These are phyloP conservation scores for Alternaria conjuncta DNA, from an alignment of 2,329 filamentous ascomycete genomes.

Conservation along the genomic window DNA sequence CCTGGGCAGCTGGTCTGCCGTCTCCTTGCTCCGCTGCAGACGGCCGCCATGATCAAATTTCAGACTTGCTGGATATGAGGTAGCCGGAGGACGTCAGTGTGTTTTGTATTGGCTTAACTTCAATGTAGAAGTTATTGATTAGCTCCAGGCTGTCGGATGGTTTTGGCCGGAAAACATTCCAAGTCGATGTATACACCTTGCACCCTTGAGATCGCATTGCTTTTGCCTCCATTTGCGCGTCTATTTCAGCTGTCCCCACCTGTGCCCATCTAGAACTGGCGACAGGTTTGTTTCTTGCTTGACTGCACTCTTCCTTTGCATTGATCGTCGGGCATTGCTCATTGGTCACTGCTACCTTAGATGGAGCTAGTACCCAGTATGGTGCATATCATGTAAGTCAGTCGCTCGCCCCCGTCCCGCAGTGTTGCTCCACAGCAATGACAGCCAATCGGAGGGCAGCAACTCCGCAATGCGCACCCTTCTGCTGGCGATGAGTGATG, in stretches of 20 bases:
- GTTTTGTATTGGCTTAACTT: too few species aligned
- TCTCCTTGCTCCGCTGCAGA: conserved; percentile 35
- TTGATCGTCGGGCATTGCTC: neutral
- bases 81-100: neutral
- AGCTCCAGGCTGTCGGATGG: too few species aligned
- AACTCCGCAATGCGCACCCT: conserved; percentile 6
- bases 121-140: too few species aligned
- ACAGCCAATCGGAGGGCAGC: conserved; percentile 14
- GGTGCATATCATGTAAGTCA: neutral
- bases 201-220: neutral
- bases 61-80: neutral
- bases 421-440: neutral
- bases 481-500: neutral
- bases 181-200: neutral
- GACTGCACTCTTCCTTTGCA: neutral
- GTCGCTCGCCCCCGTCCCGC: neutral
- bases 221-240: neutral
- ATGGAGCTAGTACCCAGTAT: neutral
- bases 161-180: neutral
- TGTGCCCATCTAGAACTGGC: neutral
- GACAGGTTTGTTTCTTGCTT: neutral
- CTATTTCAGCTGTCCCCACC: neutral
- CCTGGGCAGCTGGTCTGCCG: conserved; percentile 40
- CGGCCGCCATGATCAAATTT: conserved; percentile 41
- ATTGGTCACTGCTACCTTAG: neutral